Evolutionary conservation across 2,329 filamentous ascomycete genomes (phyloP).

Genomic region (Neonectria coccinea): DNA sequence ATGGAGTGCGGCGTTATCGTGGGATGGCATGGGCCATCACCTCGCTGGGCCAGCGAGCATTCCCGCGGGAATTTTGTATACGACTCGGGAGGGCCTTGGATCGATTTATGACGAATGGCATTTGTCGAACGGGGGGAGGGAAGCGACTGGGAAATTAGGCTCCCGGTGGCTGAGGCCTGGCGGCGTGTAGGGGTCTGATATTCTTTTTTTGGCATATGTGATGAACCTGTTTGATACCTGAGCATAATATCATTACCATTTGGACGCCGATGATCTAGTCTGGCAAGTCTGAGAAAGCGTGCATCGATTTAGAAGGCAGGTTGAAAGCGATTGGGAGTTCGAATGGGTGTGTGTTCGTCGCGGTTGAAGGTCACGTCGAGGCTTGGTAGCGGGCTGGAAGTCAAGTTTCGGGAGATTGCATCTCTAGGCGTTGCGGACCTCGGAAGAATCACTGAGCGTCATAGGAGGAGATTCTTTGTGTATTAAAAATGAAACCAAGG

Average conservation of each 20-base stretch:
- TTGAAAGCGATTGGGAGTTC: neutral
- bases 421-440: neutral
- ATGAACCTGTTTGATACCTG: constrained; percentile 45
- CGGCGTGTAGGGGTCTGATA: constrained; percentile 32
- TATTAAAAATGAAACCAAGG: too few species aligned
- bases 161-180: constrained; percentile 21
- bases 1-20: constrained; percentile 44
- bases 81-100: constrained; percentile 32
- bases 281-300: constrained; percentile 8
- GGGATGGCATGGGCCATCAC: constrained; percentile 29
- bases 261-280: constrained; percentile 7
- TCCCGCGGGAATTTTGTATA: constrained; percentile 28
- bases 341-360: neutral
- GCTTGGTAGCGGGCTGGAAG: neutral
- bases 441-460: neutral
- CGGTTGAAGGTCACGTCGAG: neutral
- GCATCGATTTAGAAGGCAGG: neutral
- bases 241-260: constrained; percentile 42
- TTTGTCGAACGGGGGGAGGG: constrained; percentile 27
- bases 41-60: constrained; percentile 20
- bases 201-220: constrained; percentile 36
- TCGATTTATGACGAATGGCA: constrained; percentile 31
- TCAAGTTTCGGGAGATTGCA: neutral
- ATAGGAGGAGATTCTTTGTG: neutral
- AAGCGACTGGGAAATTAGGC: constrained; percentile 26